Base-by-base conservation (phyloP, 2,329 filamentous ascomycete genomes). In the Colletotrichum trifolii region DNA sequence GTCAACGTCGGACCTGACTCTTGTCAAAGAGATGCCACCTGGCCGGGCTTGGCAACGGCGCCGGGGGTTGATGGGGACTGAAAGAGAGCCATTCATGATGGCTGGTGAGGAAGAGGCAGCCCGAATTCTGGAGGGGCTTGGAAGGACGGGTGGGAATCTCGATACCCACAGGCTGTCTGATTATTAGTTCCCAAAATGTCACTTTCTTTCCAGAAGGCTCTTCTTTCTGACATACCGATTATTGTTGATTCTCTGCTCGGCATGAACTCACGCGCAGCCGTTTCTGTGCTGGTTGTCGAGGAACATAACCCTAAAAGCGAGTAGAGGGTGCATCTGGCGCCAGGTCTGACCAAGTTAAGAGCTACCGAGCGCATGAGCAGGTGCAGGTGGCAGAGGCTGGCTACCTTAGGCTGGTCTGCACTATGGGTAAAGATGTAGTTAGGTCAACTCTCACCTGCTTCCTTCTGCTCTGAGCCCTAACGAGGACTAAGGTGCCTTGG, bases 371-470 rank as follows among this genome's bases (percentile, higher is more conserved):
- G 17, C 17, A 17, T 17, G 17, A 17, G 17, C 25, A 25, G 25
- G 25, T 25, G 13, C 52, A 33, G 33, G 36, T 54, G 38, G 40
- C 33, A 55, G 25, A 25, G 4, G 25, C 25, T 25, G 4, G 25
- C 25, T 25, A 17, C 17, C 17, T 17, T 17, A 25, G 25, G 25
- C 25, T 25, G 25, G 25, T 5, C 25, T 25, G 25, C 25, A 25
- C 25, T 25, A 25, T 25, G 3, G 25, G 25, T 25, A 25, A 25
- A 25, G 25, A 25, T 25, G 25, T 25, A 25, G 17, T 17, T 17
- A 17, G 25, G 25, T 42, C 54, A 47, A 61, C 57, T 50, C 62
- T 65, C 58, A 53, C 62, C 52, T 65, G 62, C 39, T 62, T 47
- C 46, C 62, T 50, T 57, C 61, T 50, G 45, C 25, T 25, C 25